Evolutionary conservation across 257 asterid species (phyloP).

Genomic region (Solanum tarapatanum): DNA sequence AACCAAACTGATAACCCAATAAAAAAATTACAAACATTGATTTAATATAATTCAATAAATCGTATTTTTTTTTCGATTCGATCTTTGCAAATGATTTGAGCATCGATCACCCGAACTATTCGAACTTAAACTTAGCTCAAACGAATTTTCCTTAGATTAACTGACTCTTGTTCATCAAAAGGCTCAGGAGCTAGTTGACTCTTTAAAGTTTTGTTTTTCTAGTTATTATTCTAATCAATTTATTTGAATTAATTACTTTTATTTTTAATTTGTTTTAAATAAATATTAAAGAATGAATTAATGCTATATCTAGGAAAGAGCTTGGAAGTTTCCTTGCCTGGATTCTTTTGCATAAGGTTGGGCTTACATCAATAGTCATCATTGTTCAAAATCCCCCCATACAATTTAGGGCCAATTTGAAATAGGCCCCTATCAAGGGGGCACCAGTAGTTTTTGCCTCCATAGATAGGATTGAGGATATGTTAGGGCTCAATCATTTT

Average conservation of each 20-base stretch:
- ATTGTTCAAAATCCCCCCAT: not conserved
- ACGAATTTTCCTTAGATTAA: too few species aligned
- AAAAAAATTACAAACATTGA: too few species aligned
- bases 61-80: too few species aligned
- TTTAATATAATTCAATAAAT: too few species aligned
- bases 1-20: not conserved
- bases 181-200: not conserved
- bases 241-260: not conserved
- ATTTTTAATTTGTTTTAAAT: not conserved
- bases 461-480: not conserved
- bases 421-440: not conserved
- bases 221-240: not conserved
- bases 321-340: not conserved
- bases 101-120: not conserved
- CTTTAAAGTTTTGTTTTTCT: not conserved
- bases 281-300: not conserved
- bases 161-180: not conserved
- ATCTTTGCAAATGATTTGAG: not conserved
- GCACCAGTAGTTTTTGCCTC: not conserved
- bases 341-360: not conserved
- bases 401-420: not conserved
- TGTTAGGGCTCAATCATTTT: not conserved
- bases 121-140: not conserved
- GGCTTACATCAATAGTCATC: not conserved
- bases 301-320: not conserved